Evolutionary conservation across 495 filamentous ascomycete genomes (phyloP).

Genomic region (Lophium mytilinum): DNA sequence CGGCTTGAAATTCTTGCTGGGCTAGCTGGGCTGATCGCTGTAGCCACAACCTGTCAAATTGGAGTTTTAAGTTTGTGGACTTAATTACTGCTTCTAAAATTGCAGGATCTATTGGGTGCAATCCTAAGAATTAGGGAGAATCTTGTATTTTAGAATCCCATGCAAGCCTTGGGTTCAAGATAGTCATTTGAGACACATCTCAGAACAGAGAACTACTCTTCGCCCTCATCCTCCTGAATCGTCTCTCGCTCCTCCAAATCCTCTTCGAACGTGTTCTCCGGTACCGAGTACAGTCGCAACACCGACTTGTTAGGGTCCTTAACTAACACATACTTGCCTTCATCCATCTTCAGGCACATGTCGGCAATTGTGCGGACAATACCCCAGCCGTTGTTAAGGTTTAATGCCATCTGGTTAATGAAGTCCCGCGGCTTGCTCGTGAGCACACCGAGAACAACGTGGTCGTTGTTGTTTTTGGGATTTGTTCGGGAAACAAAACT

Average conservation of each 20-base stretch:
- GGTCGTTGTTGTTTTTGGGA: slow-evolving; percentile 79
- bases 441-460: slow-evolving; percentile 90
- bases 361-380: slow-evolving; percentile 96
- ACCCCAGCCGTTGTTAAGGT: slow-evolving; percentile 94
- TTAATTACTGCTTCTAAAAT: no score
- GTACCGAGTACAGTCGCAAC: slow-evolving; percentile 86
- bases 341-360: slow-evolving; percentile 66
- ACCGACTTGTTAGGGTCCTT: slow-evolving; percentile 95
- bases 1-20: no score
- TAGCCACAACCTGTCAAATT: no score
- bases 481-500: slow-evolving; percentile 91
- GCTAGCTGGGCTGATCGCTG: no score
- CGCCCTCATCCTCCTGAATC: slow-evolving; percentile 33
- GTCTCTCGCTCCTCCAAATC: slow-evolving; percentile 48
- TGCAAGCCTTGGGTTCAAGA: no score
- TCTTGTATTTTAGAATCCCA: no score
- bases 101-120: no score
- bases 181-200: no score
- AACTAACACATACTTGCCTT: slow-evolving; percentile 64
- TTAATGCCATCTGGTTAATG: slow-evolving; percentile 94
- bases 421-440: slow-evolving; percentile 97
- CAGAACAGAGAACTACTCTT: slow-evolving; percentile 30
- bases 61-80: no score
- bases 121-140: no score
- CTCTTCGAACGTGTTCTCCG: slow-evolving; percentile 78